Percentiles rank a stretch among this genome's conserved stretches.
Evolutionary conservation across 306 rosid species (phyloP).

Genomic region (Cucurbita ficifolia): DNA sequence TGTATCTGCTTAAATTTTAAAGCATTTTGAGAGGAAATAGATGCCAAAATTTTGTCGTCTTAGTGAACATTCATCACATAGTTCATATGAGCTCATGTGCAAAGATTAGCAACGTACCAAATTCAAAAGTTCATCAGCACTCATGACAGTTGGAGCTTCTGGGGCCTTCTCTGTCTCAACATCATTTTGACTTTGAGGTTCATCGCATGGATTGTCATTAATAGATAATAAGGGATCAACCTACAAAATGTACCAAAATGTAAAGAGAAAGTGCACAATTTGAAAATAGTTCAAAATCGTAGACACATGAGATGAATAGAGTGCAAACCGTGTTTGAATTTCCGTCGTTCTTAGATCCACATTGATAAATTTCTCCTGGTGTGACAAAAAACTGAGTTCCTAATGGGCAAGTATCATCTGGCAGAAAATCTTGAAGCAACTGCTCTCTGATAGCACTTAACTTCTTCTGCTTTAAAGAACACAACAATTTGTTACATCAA

Average conservation of each 20-base stretch:
- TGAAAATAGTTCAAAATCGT: background rate
- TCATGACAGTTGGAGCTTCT: conserved; percentile 33
- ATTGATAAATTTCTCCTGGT: conserved; percentile 23
- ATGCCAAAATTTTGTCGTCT: background rate
- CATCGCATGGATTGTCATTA: conserved; percentile 26
- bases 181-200: conserved; percentile 26
- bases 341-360: conserved; percentile 12
- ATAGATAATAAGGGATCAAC: conserved; percentile 45
- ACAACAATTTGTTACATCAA: background rate
- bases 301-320: background rate
- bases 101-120: conserved; percentile 31
- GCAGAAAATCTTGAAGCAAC: conserved; percentile 39
- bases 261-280: background rate
- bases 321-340: conserved; percentile 7
- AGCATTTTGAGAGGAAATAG: background rate
- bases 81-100: background rate
- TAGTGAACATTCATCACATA: background rate
- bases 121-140: conserved; percentile 56
- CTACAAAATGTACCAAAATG: conserved; percentile 17
- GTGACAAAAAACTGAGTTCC: conserved; percentile 43
- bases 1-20: background rate
- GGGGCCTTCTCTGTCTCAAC: conserved; percentile 11
- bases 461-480: conserved; percentile 11
- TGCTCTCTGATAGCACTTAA: conserved; percentile 28
- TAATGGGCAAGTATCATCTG: conserved; percentile 37